Evolutionary conservation across 1,284 basidiomycete genomes (phyloP), one percentile per base, ranked within the genome.

Genomic region (Ceraceosorus guamensis): DNA sequence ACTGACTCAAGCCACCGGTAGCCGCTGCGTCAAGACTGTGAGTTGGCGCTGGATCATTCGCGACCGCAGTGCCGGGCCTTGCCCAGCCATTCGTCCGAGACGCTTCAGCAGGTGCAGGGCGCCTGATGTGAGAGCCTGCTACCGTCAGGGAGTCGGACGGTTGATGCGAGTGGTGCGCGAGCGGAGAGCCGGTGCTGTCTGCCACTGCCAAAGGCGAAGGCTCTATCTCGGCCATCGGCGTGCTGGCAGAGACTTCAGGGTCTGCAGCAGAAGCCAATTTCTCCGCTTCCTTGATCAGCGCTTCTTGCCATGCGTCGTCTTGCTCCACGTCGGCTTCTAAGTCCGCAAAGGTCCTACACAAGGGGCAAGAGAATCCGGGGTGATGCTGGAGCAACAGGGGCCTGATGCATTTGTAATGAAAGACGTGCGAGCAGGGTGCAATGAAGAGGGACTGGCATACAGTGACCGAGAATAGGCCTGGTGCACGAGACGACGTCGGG

Each of bases 321-420:
- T 73, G 63, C 76, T 97, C 92, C 41, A 97, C 91, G 73, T 98
- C 93, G 58, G 92, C 91, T 53, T 97, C 91, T 11, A 98, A 82
- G 74, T 97, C 89, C 10, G 91, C 91, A 74, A 89, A 95, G 4
- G 76, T 76, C 10, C 78, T 67, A 77, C 93, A 98, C 6, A 98
- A 83, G 0, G 93, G 95, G 70, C 93, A 98, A 6, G 86, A 89
- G 78, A 98, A 98, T 3, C 89, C 88, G 0, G 93, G 90, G 68
- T 93, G 85, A 77, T 97, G 91, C 35, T 70, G 67, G 66, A 87
- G 83, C 46, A 98, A 82, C 14, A 97, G 81, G 0, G 91, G 92
- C 0, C 91, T 84, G 65, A 98, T 93, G 78, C 95, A 98, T 78
- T 97, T 97, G 83, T 89, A 97, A 79, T 96, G 93, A 81, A 95